Evolutionary conservation across 2,329 filamentous ascomycete species (phyloP).

Genomic region (Aspergillus sergii): DNA sequence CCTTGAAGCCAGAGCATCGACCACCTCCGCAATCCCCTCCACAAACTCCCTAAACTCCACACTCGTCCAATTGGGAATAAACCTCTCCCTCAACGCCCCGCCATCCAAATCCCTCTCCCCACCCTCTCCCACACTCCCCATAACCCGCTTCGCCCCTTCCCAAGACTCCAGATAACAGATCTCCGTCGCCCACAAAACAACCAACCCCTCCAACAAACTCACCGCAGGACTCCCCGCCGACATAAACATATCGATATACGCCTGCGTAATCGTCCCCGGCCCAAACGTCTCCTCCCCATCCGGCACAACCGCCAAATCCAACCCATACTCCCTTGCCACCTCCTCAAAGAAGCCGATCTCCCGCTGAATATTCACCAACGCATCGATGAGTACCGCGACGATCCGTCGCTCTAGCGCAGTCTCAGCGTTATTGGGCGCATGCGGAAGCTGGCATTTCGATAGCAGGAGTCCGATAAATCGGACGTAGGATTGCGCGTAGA

Average conservation of each 20-base stretch:
- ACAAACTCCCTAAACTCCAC: slow-evolving; percentile 64
- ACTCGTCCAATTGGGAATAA: slow-evolving; percentile 71
- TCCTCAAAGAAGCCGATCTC: slow-evolving; percentile 70
- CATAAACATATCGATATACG: slow-evolving; percentile 62
- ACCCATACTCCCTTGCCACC: slow-evolving; percentile 62
- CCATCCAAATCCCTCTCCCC: slow-evolving; percentile 60
- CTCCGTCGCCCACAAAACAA: slow-evolving; percentile 79
- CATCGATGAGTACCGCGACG: slow-evolving; percentile 64
- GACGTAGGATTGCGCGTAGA: slow-evolving; percentile 72
- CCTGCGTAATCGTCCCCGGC: slow-evolving; percentile 52
- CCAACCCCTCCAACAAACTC: slow-evolving; percentile 66
- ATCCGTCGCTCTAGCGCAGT: slow-evolving; percentile 56
- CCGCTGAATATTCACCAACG: slow-evolving; percentile 66
- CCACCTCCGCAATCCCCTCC: slow-evolving; percentile 54
- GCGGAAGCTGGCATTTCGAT: slow-evolving; percentile 58
- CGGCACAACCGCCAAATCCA: slow-evolving; percentile 53
- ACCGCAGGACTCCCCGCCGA: slow-evolving; percentile 55
- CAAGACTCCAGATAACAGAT: slow-evolving; percentile 64
- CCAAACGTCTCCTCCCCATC: slow-evolving; percentile 23
- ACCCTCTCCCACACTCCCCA: slow-evolving; percentile 31
- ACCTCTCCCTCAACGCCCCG: slow-evolving; percentile 64
- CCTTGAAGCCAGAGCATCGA: slow-evolving; percentile 57
- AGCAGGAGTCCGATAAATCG: slow-evolving; percentile 68
- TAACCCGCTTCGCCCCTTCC: slow-evolving; percentile 44
- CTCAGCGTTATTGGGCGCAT: slow-evolving; percentile 35